These are phyloP conservation scores for Serendipita sp. DNA, from an alignment of 768 basidiomycete species.

Conservation along the genomic window DNA sequence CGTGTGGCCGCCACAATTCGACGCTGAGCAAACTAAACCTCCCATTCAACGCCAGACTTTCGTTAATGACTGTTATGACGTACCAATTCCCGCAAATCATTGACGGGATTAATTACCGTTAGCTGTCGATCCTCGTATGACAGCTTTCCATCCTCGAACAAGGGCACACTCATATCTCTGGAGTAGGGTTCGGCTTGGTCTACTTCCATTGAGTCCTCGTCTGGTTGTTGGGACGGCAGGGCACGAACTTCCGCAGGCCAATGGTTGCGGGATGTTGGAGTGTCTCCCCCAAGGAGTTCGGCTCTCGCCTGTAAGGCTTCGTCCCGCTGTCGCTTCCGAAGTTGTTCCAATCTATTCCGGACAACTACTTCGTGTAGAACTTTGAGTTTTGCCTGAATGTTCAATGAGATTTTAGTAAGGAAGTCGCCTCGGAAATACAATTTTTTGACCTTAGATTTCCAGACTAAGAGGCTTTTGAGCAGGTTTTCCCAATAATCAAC, in stretches of 20 bases:
- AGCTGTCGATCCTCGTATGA: slow-evolving; percentile 65
- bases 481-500: slow-evolving; percentile 96
- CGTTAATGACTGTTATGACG: slow-evolving; percentile 15
- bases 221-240: slow-evolving; percentile 18
- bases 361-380: slow-evolving; percentile 91
- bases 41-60: background rate
- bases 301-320: slow-evolving; percentile 90
- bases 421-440: background rate
- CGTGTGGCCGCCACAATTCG: slow-evolving; percentile 67
- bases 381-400: slow-evolving; percentile 67
- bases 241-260: slow-evolving; percentile 25
- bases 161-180: slow-evolving; percentile 70
- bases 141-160: slow-evolving; percentile 55
- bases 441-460: slow-evolving; percentile 75
- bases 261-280: slow-evolving; percentile 36
- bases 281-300: slow-evolving; percentile 70
- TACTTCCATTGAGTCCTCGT: slow-evolving; percentile 19
- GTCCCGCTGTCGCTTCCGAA: slow-evolving; percentile 88
- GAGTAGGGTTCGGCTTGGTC: slow-evolving; percentile 69
- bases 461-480: slow-evolving; percentile 80
- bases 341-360: slow-evolving; percentile 86
- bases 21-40: slow-evolving; percentile 54
- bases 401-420: background rate
- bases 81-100: slow-evolving; percentile 52
- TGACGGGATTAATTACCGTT: slow-evolving; percentile 52